Percentiles rank a stretch among this genome's conserved stretches.
Conservation (phyloP, 768 basidiomycete genomes). For the Punctularia strigosozonata region DNA sequence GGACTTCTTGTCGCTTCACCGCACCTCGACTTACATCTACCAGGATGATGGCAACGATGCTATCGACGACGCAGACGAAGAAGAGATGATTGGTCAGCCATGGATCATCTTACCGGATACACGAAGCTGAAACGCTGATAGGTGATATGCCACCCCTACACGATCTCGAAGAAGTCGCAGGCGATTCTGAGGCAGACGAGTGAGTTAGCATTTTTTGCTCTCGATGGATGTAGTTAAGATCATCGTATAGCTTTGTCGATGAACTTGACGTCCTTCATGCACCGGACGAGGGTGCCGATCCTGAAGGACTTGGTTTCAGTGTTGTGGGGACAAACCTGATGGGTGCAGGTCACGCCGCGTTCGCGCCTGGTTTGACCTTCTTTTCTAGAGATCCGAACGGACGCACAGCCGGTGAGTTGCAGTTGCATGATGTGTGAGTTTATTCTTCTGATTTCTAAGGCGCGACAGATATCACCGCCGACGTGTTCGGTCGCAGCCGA, state of each 20-base stretch:
- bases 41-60: slow-evolving; percentile 17
- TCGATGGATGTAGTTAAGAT: neutral
- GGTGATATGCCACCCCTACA: slow-evolving; percentile 16
- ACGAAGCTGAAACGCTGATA: slow-evolving; percentile 46
- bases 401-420: too few relatives aligned
- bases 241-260: slow-evolving; percentile 18
- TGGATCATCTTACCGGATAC: neutral
- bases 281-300: slow-evolving; percentile 13
- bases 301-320: too few relatives aligned
- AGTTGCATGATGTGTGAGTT: too few relatives aligned
- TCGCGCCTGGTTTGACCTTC: too few relatives aligned
- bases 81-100: slow-evolving; percentile 42
- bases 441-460: too few relatives aligned
- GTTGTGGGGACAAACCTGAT: too few relatives aligned
- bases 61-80: slow-evolving; percentile 38
- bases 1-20: neutral
- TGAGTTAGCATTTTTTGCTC: slow-evolving; percentile 8
- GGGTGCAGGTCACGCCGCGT: too few relatives aligned
- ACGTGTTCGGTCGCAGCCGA: slow-evolving; percentile 54
- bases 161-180: slow-evolving; percentile 19
- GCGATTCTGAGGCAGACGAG: slow-evolving; percentile 20
- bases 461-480: too few relatives aligned
- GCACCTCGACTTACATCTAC: neutral
- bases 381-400: too few relatives aligned
- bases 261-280: slow-evolving; percentile 20